Evolutionary conservation across 768 basidiomycete genomes (phyloP).

Genomic region (Macrolepiota dolichaula): DNA sequence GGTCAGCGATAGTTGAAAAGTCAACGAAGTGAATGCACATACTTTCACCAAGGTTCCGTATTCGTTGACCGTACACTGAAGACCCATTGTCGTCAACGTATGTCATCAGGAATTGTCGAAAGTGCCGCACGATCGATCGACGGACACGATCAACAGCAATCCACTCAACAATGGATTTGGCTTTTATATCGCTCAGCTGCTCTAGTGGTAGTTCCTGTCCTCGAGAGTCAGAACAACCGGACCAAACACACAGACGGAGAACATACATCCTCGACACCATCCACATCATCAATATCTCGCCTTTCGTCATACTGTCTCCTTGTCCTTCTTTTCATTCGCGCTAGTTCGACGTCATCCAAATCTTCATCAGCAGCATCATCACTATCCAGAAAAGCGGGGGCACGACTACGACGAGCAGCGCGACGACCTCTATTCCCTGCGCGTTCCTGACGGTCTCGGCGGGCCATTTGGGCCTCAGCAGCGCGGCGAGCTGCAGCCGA

Average conservation of each 20-base stretch:
- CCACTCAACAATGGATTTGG: slow-evolving; percentile 97
- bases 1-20: slow-evolving; percentile 2
- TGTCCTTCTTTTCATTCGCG: slow-evolving; percentile 76
- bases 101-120: slow-evolving; percentile 93
- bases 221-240: not conserved
- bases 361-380: slow-evolving; percentile 81
- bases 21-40: slow-evolving; percentile 21
- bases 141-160: slow-evolving; percentile 90
- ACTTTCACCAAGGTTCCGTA: slow-evolving; percentile 95
- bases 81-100: slow-evolving; percentile 89
- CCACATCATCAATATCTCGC: slow-evolving; percentile 85
- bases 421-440: slow-evolving; percentile 66
- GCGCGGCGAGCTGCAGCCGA: slow-evolving; percentile 69
- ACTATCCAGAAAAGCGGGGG: slow-evolving; percentile 84
- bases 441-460: slow-evolving; percentile 76
- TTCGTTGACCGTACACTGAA: slow-evolving; percentile 93
- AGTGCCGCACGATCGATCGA: slow-evolving; percentile 86
- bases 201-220: slow-evolving; percentile 88
- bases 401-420: slow-evolving; percentile 75
- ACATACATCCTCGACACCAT: slow-evolving; percentile 82
- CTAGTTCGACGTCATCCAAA: slow-evolving; percentile 57
- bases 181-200: slow-evolving; percentile 96
- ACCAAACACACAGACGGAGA: not conserved
- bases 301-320: slow-evolving; percentile 94
- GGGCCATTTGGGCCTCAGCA: slow-evolving; percentile 85